phyloP scores from a whole-genome alignment of 2,329 filamentous ascomycete species.

The Blumeriella jaapii region DNA sequence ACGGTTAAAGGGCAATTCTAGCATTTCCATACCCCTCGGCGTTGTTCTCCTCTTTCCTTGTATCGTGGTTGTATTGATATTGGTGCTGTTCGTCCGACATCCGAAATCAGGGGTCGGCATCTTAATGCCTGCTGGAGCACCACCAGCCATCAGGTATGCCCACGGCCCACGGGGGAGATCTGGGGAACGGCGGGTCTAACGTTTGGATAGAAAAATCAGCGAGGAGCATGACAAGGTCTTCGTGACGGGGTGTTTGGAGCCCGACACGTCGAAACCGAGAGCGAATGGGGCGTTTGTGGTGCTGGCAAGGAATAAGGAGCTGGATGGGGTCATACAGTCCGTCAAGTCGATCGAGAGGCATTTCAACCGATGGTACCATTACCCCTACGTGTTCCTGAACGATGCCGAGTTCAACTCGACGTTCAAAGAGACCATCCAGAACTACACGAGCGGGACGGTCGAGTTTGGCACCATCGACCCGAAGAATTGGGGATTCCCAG shows the following conservation, averaged over 20 bases:
- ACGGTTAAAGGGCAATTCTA: constrained; percentile 82
- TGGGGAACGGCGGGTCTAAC: constrained; percentile 10
- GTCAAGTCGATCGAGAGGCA: constrained; percentile 96
- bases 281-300: constrained; percentile 96
- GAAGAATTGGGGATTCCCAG: constrained; percentile 91
- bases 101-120: constrained; percentile 72
- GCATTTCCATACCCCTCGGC: constrained; percentile 82
- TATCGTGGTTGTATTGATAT: constrained; percentile 81
- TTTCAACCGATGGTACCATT: constrained; percentile 98
- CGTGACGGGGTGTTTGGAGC: constrained; percentile 75
- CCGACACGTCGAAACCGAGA: constrained; percentile 65
- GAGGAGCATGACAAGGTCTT: constrained; percentile 97
- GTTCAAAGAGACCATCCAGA: constrained; percentile 78
- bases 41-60: constrained; percentile 87
- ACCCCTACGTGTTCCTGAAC: constrained; percentile 97
- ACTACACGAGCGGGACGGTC: constrained; percentile 77
- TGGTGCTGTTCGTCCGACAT: constrained; percentile 81
- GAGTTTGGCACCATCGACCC: constrained; percentile 91
- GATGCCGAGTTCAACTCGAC: constrained; percentile 93
- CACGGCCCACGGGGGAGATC: background rate
- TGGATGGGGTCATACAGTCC: constrained; percentile 92
- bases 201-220: constrained; percentile 66
- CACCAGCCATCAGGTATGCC: constrained; percentile 73
- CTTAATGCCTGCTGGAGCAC: constrained; percentile 77
- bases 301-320: constrained; percentile 86